Evolutionary conservation across 2,329 filamentous ascomycete genomes (phyloP).

Genomic region (Ceratocystis colombiana): DNA sequence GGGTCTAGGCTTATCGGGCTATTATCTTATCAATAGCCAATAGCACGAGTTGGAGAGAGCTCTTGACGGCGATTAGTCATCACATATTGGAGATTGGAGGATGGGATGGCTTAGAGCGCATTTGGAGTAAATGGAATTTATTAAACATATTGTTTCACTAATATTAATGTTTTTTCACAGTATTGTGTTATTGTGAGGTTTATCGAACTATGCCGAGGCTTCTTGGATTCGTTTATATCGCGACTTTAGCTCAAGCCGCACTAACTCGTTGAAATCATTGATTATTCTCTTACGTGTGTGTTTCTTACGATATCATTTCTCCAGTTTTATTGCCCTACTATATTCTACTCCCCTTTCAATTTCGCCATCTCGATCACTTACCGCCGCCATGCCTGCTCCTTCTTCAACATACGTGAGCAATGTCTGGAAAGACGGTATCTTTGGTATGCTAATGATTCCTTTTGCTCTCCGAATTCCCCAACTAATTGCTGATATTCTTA

Average conservation of each 20-base stretch:
- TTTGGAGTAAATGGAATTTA: too few relatives aligned
- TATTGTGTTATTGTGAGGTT: too few relatives aligned
- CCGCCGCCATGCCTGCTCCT: conserved; percentile 51
- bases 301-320: too few relatives aligned
- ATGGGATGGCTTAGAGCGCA: too few relatives aligned
- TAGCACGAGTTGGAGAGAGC: background rate
- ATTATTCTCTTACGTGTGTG: too few relatives aligned
- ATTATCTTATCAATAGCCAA: background rate
- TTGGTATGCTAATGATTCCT: conserved; percentile 46
- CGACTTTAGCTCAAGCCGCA: too few relatives aligned
- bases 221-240: too few relatives aligned
- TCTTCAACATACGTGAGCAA: conserved; percentile 68
- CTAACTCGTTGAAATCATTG: too few relatives aligned
- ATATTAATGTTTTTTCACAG: too few relatives aligned
- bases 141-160: too few relatives aligned
- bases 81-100: background rate
- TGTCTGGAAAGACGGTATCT: conserved; percentile 79
- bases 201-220: too few relatives aligned
- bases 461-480: background rate
- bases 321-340: background rate
- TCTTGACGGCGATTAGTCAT: background rate
- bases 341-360: background rate
- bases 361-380: background rate
- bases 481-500: background rate
- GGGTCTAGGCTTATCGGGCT: background rate